Percentiles rank a stretch among this genome's conserved stretches.
phyloP scores from a whole-genome alignment of 2,329 filamentous ascomycete species.

The Colletotrichum gloeosporioides region DNA sequence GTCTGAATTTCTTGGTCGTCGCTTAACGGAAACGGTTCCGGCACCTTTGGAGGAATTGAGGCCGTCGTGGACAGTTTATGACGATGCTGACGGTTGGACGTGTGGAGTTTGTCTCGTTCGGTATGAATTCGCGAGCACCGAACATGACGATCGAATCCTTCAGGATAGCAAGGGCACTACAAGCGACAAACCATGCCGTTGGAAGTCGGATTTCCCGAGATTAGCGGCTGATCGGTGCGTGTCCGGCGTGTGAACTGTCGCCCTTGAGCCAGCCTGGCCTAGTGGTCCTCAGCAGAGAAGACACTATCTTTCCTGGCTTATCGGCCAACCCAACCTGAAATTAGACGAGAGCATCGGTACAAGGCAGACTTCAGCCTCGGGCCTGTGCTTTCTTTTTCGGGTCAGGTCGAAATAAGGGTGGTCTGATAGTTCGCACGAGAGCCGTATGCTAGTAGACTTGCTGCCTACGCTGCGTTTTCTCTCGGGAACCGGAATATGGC shows the following conservation, averaged over 20 bases:
- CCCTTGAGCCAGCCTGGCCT: background rate
- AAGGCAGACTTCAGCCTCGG: constrained; percentile 5
- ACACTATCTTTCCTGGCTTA: background rate
- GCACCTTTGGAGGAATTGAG: background rate
- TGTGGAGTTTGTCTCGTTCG: background rate
- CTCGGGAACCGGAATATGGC: background rate
- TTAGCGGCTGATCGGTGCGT: background rate
- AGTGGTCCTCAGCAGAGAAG: background rate
- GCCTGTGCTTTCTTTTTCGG: background rate
- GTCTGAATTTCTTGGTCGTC: background rate
- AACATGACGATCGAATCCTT: constrained; percentile 1
- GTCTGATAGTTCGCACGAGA: background rate
- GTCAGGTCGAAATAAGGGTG: background rate
- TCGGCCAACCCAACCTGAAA: background rate
- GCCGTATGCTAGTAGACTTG: background rate
- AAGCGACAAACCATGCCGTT: background rate
- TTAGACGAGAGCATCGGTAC: background rate
- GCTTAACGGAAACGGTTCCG: background rate
- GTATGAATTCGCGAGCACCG: background rate
- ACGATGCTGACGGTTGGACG: background rate
- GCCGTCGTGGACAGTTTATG: background rate
- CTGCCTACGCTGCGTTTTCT: background rate
- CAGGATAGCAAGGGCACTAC: background rate
- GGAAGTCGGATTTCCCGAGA: constrained; percentile 4
- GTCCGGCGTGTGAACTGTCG: constrained; percentile 6